Conservation (phyloP, 495 filamentous ascomycete genomes). For the Trichoderma asperelloides region DNA sequence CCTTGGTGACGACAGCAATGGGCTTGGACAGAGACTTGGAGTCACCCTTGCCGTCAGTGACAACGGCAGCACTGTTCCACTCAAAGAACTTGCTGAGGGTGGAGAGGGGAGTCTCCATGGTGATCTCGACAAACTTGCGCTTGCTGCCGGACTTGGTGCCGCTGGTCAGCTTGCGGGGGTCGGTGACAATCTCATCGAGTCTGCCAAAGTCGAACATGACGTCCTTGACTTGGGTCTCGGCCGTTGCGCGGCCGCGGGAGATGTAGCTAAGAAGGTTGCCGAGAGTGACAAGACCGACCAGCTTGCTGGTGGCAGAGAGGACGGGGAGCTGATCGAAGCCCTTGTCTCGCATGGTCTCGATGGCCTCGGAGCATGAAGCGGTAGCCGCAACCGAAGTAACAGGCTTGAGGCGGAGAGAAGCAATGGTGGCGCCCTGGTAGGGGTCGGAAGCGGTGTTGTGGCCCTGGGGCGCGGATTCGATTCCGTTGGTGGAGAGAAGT, state of each 20-base stretch:
- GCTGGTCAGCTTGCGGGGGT: slow-evolving; percentile 50
- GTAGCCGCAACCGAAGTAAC: slow-evolving; percentile 70
- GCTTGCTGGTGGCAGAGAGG: slow-evolving; percentile 55
- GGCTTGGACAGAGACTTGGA: slow-evolving; percentile 58
- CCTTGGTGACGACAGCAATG: slow-evolving; percentile 89
- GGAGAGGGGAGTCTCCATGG: slow-evolving; percentile 73
- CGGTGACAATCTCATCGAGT: slow-evolving; percentile 79
- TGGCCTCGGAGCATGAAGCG: slow-evolving; percentile 67
- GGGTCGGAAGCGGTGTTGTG: slow-evolving; percentile 32
- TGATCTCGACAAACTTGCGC: slow-evolving; percentile 86
- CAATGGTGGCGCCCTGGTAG: slow-evolving; percentile 66
- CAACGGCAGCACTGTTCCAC: slow-evolving; percentile 92
- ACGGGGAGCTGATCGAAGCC: slow-evolving; percentile 96
- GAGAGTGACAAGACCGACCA: slow-evolving; percentile 86
- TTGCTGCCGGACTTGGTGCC: slow-evolving; percentile 31
- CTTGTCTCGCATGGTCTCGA: slow-evolving; percentile 95
- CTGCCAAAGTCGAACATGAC: slow-evolving; percentile 94
- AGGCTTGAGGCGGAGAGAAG: slow-evolving; percentile 77
- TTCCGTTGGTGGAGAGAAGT: slow-evolving; percentile 54
- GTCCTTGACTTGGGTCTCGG: slow-evolving; percentile 62
- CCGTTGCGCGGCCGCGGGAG: slow-evolving; percentile 66
- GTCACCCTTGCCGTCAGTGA: slow-evolving; percentile 59
- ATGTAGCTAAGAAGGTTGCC: slow-evolving; percentile 91
- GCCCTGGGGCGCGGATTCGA: slow-evolving; percentile 21
- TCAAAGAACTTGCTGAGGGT: slow-evolving; percentile 88